Percentiles rank a stretch among this genome's conserved stretches.
These are phyloP conservation scores for Cucurbita maxima DNA, from an alignment of 306 rosid species.

Conservation along the genomic window DNA sequence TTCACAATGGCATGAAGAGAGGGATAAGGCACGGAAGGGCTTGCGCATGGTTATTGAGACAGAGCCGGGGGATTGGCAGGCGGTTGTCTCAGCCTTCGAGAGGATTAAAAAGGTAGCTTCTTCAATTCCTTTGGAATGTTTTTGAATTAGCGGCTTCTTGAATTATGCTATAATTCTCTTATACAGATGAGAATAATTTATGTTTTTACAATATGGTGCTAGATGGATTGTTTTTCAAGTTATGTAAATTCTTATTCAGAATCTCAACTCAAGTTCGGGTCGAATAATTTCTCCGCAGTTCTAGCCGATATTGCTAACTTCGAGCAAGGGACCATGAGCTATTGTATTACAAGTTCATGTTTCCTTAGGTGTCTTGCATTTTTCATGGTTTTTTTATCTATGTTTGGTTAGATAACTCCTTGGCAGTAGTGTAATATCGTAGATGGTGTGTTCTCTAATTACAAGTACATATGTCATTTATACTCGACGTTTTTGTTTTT, in stretches of 20 bases:
- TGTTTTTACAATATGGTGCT: not conserved
- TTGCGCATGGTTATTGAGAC: conserved; percentile 57
- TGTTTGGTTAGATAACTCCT: not conserved
- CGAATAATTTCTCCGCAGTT: not conserved
- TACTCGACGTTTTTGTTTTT: not conserved
- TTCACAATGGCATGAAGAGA: conserved; percentile 75
- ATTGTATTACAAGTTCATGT: not conserved
- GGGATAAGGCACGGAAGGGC: conserved; percentile 47
- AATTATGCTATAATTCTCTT: not conserved
- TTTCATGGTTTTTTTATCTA: not conserved
- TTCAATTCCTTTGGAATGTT: not conserved
- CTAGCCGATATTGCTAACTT: not conserved
- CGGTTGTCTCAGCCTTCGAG: conserved; percentile 57
- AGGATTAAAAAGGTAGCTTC: conserved; percentile 52
- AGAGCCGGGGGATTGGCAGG: conserved; percentile 90
- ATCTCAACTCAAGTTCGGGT: not conserved
- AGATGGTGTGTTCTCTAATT: too few species aligned
- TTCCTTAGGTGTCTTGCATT: not conserved
- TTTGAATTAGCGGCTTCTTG: not conserved
- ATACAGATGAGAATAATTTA: not conserved
- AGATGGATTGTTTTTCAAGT: not conserved
- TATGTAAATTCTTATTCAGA: not conserved
- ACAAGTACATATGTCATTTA: not conserved
- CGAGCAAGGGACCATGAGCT: not conserved
- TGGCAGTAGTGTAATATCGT: not conserved